Evolutionary conservation across 768 basidiomycete species (phyloP), one percentile per base, ranked within the genome.

Genomic region (Pholiota molesta): DNA sequence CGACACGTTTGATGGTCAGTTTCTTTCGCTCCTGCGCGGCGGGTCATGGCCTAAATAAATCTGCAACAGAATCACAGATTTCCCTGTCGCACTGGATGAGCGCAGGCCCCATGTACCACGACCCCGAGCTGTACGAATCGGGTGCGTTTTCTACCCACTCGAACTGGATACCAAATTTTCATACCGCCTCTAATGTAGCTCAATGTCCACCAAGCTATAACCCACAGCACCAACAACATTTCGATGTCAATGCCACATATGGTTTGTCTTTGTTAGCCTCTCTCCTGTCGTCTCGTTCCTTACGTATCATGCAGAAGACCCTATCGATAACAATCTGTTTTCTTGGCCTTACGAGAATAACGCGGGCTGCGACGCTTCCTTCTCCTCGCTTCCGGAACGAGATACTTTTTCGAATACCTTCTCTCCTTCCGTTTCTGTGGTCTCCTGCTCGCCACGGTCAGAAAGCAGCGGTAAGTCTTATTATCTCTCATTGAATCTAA

Each of bases 371-470:
- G 70, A 71, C 59, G 57, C 67, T 1, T 65, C 72, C 2, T 72
- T 69, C 21, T 65, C 69, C 2, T 61, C 69, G 9, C 45, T 68
- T 6, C 65, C 71, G 23, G 66, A 71, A 28, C 52, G 67, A 9
- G 66, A 55, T 26, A 60, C 57, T 7, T 65, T 63, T 26, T 56
- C 68, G 37, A 66, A 65, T 49, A 52, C 68, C 9, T 66, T 69
- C 62, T 73, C 73, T 16, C 72, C 74, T n/a, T 68, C 74, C 17
- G 68, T 71, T 52, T 74, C 75, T 13, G 59, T 74, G 17, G 65
- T 70, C 10, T 71, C 73, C 55, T 71, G 69, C 61, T 75, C 73
- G 13, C 70, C 73, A 21, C 74, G 73, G 37, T 74, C 76, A n/a
- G 74, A 76, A 33, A 68, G 66, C 33, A 75, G 75, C 65, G 70